Base-by-base conservation (phyloP, 2,329 filamentous ascomycete genomes). In the Sarocladiaceae sp. region DNA sequence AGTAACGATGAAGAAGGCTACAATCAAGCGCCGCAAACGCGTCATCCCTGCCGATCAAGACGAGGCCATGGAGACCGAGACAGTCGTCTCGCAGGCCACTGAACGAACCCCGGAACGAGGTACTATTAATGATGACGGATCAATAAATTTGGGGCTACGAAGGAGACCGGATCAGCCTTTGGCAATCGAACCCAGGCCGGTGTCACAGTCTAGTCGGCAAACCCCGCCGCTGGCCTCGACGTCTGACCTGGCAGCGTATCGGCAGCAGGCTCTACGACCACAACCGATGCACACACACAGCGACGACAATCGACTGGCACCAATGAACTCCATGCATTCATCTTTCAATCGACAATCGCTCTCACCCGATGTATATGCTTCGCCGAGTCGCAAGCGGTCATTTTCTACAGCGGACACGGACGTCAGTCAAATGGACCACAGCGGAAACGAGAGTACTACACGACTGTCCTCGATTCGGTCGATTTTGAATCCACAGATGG, bases 1-100 rank as follows among this genome's bases (percentile, higher is more conserved):
- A 0, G 90, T 94, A 4, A 90, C 90, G n/a, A 97, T 99, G 94
- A 99, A 97, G 71, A 97, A 97, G 69, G 88, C 90, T 3, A 88
- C 96, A 23, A 99, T 99, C 67, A 97, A 99, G 71, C 83, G 94
- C 56, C 81, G 94, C 55, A 97, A 97, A 76, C 86, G 94, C 54
- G 91, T 97, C 5, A 92, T 97, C 39, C 92, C 93, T 17, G 90
- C 88, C 17, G 74, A 82, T 23, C 73, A 79, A 47, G 77, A 75
- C 60, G 72, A 73, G 28, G 69, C 76, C 47, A 66, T 72, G 42
- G 72, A 77, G 31, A 80, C 83, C 28, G 74, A 69, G 6, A 70
- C 73, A 12, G 73, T 77, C 17, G 71, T 73, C 3, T 50, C 47
- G 7, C 69, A 61, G 35, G 69, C 60, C 49, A 66, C 60, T 52